phyloP scores from a whole-genome alignment of 495 filamentous ascomycete genomes.

The Glarea lozoyensis region DNA sequence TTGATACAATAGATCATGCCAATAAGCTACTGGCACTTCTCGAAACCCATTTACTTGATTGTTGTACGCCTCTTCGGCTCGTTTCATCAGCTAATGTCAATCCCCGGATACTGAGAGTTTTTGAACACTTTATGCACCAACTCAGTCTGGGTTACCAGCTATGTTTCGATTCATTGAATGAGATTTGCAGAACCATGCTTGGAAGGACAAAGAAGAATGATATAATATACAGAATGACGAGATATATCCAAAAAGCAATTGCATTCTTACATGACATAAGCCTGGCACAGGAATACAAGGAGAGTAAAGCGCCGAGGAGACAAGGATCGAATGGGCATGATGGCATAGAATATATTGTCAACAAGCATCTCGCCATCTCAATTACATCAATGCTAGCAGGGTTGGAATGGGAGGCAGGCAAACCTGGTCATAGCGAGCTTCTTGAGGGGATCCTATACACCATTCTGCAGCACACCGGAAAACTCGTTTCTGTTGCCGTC shows the following conservation, averaged over 20 bases:
- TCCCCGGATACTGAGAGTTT: conserved; percentile 1
- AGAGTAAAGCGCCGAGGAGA: too few relatives aligned
- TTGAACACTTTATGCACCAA: conserved; percentile 14
- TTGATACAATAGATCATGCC: conserved; percentile 2
- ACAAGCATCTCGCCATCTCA: conserved; percentile 7
- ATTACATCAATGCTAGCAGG: conserved; percentile 4
- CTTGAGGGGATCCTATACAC: conserved; percentile 18
- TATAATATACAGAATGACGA: conserved; percentile 31
- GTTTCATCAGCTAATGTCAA: conserved; percentile 6
- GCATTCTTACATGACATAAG: conserved; percentile 25
- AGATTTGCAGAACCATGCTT: conserved; percentile 19
- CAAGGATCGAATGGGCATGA: too few relatives aligned
- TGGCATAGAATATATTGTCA: conserved; percentile 13
- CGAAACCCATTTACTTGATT: conserved; percentile 5
- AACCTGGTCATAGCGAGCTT: conserved; percentile 12
- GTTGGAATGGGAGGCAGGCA: conserved; percentile 12
- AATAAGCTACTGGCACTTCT: conserved; percentile 6
- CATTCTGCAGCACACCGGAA: conserved; percentile 13
- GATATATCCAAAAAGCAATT: conserved; percentile 31
- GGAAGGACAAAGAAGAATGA: conserved; percentile 16
- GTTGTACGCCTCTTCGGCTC: conserved; percentile 4
- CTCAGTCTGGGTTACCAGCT: conserved; percentile 5
- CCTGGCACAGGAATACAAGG: conserved; percentile 14
- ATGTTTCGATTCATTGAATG: conserved; percentile 25
- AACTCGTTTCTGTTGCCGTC: conserved; percentile 20